Conservation (phyloP, 208 protist genomes). For the Leishmania braziliensis region DNA sequence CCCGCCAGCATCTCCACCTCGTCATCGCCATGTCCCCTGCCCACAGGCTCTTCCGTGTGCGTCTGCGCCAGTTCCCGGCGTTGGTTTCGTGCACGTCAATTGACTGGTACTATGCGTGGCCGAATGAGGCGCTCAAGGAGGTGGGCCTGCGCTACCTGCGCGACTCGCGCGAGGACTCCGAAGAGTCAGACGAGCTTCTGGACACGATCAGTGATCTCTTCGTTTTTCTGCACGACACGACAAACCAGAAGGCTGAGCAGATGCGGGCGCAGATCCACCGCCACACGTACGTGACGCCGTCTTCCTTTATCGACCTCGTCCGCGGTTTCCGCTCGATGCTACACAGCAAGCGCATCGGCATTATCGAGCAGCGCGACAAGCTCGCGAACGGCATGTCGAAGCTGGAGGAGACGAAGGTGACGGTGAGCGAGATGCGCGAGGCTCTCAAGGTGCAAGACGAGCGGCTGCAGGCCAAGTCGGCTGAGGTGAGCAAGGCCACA, state of each 20-base stretch:
- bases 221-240: slow-evolving; percentile 94
- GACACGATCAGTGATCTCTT: slow-evolving; percentile 91
- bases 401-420: slow-evolving; percentile 93
- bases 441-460: slow-evolving; percentile 90
- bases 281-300: slow-evolving; percentile 98
- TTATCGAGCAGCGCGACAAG: slow-evolving; percentile 97
- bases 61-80: slow-evolving; percentile 98
- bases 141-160: slow-evolving; percentile 86
- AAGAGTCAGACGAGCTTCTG: slow-evolving; percentile 88
- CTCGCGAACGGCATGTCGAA: slow-evolving; percentile 94
- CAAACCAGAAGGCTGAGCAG: slow-evolving; percentile 75
- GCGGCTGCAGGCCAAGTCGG: slow-evolving; percentile 86
- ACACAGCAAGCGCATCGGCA: slow-evolving; percentile 91
- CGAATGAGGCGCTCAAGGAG: slow-evolving; percentile 96
- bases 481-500: slow-evolving; percentile 86
- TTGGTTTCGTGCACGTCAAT: slow-evolving; percentile 98
- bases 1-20: slow-evolving; percentile 95
- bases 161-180: slow-evolving; percentile 74
- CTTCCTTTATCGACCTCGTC: slow-evolving; percentile 97
- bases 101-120: slow-evolving; percentile 99
- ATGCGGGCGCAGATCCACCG: slow-evolving; percentile 95
- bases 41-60: slow-evolving; percentile 94
- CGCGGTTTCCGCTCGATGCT: slow-evolving; percentile 95
- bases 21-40: slow-evolving; percentile 98
- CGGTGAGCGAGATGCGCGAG: slow-evolving; percentile 91